phyloP scores from a whole-genome alignment of 768 basidiomycete genomes.

The Termitomyces bulborhizus region DNA sequence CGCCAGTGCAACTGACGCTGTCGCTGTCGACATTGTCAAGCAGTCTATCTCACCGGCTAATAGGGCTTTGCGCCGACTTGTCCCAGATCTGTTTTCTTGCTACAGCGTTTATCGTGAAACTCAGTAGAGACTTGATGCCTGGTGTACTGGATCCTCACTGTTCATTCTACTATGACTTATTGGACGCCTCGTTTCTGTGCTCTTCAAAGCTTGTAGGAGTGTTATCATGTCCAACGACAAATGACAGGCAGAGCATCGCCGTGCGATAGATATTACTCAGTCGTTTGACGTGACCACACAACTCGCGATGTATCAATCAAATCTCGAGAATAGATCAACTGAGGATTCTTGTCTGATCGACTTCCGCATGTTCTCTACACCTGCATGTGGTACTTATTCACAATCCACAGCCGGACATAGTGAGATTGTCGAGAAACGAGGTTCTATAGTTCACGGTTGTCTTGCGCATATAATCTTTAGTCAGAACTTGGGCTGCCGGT shows the following conservation, averaged over 20 bases:
- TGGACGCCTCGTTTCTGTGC: background rate
- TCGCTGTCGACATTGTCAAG: too few species aligned
- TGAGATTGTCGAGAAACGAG: too few species aligned
- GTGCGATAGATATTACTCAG: background rate
- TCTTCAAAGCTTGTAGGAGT: background rate
- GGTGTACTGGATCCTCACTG: background rate
- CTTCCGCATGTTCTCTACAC: background rate
- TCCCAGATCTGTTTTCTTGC: background rate
- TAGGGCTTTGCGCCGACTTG: background rate
- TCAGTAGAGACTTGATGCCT: background rate
- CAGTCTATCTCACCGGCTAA: background rate
- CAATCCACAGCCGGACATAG: background rate
- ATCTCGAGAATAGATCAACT: background rate
- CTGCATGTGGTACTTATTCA: background rate
- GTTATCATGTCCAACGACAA: background rate
- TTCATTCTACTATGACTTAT: background rate
- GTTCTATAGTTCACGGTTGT: background rate
- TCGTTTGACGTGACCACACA: background rate
- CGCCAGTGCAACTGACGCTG: background rate
- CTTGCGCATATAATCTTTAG: background rate
- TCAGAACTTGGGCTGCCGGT: too few species aligned
- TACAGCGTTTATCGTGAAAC: background rate
- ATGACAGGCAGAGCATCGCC: background rate
- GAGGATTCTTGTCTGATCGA: background rate
- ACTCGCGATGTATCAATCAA: background rate